phyloP scores from a whole-genome alignment of 2,329 filamentous ascomycete genomes.

The Penicillium digitatum region DNA sequence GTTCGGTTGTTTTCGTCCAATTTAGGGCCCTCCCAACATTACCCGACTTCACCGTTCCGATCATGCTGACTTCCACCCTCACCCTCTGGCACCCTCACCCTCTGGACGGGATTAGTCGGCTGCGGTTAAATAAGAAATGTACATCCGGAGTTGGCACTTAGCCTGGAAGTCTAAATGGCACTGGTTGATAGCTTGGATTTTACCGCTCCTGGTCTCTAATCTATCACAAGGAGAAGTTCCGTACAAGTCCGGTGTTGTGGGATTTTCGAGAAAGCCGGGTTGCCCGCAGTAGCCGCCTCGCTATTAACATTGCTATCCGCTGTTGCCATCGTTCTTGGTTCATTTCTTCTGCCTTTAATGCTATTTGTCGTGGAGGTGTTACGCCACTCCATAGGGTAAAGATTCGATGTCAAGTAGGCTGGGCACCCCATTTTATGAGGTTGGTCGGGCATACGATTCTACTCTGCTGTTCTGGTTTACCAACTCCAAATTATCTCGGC shows the following conservation, averaged over 20 bases:
- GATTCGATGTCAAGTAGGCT: not conserved
- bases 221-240: not conserved
- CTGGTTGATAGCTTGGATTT: not conserved
- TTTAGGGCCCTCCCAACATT: not conserved
- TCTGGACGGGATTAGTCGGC: not conserved
- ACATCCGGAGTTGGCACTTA: not conserved
- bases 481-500: not conserved
- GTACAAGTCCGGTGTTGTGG: too few relatives aligned
- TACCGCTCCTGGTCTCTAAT: not conserved
- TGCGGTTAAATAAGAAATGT: not conserved
- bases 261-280: not conserved
- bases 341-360: not conserved
- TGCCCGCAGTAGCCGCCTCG: too few relatives aligned
- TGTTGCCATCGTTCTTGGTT: not conserved
- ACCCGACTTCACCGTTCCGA: not conserved
- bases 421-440: not conserved
- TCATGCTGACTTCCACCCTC: not conserved
- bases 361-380: constrained; percentile 1
- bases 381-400: not conserved
- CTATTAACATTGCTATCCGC: not conserved
- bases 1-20: not conserved
- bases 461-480: not conserved
- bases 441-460: not conserved
- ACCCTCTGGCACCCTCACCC: too few relatives aligned
- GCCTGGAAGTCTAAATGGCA: not conserved